These are phyloP conservation scores for Ambrosia artemisiifolia DNA, from an alignment of 129 eudicot genomes.

Conservation along the genomic window DNA sequence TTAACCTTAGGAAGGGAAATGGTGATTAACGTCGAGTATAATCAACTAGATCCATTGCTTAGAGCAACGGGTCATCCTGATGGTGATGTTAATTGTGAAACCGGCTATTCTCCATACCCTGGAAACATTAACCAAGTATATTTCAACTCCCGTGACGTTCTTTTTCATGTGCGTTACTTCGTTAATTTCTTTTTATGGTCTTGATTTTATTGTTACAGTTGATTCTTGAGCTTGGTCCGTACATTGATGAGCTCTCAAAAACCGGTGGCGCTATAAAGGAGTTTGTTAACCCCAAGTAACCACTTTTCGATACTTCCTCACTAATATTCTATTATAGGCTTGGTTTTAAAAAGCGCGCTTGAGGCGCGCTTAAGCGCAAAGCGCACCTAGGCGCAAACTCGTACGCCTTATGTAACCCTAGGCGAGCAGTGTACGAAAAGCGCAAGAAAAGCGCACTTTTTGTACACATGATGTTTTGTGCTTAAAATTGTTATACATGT, in stretches of 20 bases:
- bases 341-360: neutral
- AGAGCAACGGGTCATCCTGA: constrained; percentile 91
- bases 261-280: constrained; percentile 93
- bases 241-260: constrained; percentile 81
- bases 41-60: constrained; percentile 96
- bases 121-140: constrained; percentile 91
- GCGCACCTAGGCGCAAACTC: too few relatives aligned
- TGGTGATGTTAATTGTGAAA: constrained; percentile 84
- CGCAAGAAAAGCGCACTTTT: too few relatives aligned
- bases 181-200: constrained; percentile 3
- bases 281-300: constrained; percentile 93
- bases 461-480: too few relatives aligned
- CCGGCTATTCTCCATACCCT: constrained; percentile 96
- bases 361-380: too few relatives aligned
- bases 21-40: constrained; percentile 99
- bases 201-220: constrained; percentile 39
- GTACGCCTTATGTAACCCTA: too few relatives aligned
- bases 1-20: constrained; percentile 72
- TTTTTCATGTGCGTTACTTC: neutral
- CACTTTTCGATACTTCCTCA: neutral
- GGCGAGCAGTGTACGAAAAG: too few relatives aligned
- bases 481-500: too few relatives aligned
- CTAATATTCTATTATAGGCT: neutral
- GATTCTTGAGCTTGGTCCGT: constrained; percentile 84
- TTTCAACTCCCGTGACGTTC: neutral